Conservation (phyloP, 768 basidiomycete species). For the Kwoniella sp. region DNA sequence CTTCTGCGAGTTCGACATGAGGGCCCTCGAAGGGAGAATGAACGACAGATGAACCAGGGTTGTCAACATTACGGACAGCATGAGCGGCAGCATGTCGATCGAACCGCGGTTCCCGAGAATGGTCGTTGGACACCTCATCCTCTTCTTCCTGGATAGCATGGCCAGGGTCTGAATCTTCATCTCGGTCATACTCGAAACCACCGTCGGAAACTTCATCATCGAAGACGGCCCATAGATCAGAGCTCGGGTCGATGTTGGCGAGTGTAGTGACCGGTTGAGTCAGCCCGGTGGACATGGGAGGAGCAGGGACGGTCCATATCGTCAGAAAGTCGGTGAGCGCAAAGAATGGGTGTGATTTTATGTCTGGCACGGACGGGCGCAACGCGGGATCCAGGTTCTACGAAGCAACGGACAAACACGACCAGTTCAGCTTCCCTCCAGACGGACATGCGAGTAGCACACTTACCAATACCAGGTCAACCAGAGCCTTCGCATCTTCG, state of each 20-base stretch:
- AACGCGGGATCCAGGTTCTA: constrained; percentile 51
- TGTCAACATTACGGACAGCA: constrained; percentile 36
- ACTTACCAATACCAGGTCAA: constrained; percentile 74
- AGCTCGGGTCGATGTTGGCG: constrained; percentile 24
- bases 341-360: constrained; percentile 54
- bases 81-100: constrained; percentile 36
- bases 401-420: not conserved
- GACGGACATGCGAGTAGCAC: not conserved
- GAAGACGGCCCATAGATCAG: constrained; percentile 50
- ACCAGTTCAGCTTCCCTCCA: not conserved
- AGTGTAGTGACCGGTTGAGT: constrained; percentile 34
- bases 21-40: constrained; percentile 15
- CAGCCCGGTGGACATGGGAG: constrained; percentile 43
- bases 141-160: constrained; percentile 3
- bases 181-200: constrained; percentile 39
- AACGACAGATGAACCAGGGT: constrained; percentile 11
- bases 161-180: constrained; percentile 20
- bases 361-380: constrained; percentile 41
- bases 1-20: constrained; percentile 26
- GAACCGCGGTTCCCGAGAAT: constrained; percentile 23
- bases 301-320: constrained; percentile 48
- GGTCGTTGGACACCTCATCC: constrained; percentile 7
- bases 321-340: constrained; percentile 39
- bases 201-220: constrained; percentile 50
- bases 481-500: constrained; percentile 74